These are phyloP conservation scores for Globisporangium cystogenes DNA, from an alignment of 352 stramenopile species.

Conservation along the genomic window DNA sequence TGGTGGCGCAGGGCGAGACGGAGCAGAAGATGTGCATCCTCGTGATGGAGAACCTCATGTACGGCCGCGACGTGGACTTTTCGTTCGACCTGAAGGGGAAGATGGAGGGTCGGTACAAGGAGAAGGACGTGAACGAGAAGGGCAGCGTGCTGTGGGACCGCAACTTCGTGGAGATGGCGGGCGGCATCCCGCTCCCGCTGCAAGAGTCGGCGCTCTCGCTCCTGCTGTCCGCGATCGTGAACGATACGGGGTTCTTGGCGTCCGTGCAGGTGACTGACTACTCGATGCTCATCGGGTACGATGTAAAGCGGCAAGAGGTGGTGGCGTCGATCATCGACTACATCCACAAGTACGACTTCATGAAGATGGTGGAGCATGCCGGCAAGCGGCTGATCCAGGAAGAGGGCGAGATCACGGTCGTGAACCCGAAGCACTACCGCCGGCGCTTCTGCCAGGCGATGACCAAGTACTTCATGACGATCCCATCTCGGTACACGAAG, in stretches of 20 bases:
- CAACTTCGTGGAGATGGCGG: slow-evolving; percentile 83
- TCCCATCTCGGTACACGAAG: slow-evolving; percentile 83
- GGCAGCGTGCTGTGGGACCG: slow-evolving; percentile 76
- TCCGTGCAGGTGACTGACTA: slow-evolving; percentile 85
- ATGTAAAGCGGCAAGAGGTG: slow-evolving; percentile 82
- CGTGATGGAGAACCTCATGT: slow-evolving; percentile 88
- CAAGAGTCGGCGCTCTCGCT: slow-evolving; percentile 81
- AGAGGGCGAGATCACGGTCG: slow-evolving; percentile 84
- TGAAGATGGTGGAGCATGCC: slow-evolving; percentile 89
- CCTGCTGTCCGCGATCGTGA: slow-evolving; percentile 78
- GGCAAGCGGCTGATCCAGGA: slow-evolving; percentile 87
- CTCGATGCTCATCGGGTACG: slow-evolving; percentile 85
- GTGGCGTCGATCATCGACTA: slow-evolving; percentile 89
- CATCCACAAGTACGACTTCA: slow-evolving; percentile 89
- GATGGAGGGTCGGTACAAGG: slow-evolving; percentile 78
- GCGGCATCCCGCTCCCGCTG: slow-evolving; percentile 73
- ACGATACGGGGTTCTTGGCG: slow-evolving; percentile 81
- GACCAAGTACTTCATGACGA: slow-evolving; percentile 88
- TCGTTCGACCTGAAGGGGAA: slow-evolving; percentile 88
- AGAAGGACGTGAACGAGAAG: slow-evolving; percentile 19
- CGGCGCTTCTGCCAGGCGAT: slow-evolving; percentile 82
- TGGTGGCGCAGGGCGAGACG: slow-evolving; percentile 31
- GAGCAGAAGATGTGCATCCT: slow-evolving; percentile 85
- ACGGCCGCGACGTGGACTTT: slow-evolving; percentile 80
- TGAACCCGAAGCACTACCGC: slow-evolving; percentile 85